Evolutionary conservation across 331 rosid species (phyloP).

Genomic region (Phaseolus coccineus): DNA sequence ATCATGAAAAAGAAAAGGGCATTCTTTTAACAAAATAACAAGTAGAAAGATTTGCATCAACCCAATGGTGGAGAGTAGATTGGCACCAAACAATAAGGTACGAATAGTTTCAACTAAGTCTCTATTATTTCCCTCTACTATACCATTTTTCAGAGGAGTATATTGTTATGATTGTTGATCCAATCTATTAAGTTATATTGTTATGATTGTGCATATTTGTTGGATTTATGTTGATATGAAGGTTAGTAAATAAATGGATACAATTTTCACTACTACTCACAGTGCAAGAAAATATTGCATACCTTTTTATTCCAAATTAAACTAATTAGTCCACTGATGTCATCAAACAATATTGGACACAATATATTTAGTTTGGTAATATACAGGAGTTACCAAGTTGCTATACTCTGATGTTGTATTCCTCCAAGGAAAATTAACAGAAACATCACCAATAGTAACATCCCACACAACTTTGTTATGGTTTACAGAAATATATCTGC

Average conservation of each 20-base stretch:
- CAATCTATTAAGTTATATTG: background rate
- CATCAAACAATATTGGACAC: conserved; percentile 8
- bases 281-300: conserved; percentile 8
- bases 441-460: conserved; percentile 56
- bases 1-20: too few relatives aligned
- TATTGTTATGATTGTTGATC: background rate
- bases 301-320: background rate
- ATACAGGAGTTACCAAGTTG: conserved; percentile 67
- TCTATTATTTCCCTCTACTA: too few relatives aligned
- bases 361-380: conserved; percentile 17
- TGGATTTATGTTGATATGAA: background rate
- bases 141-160: too few relatives aligned
- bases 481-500: conserved; percentile 77
- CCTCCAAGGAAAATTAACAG: conserved; percentile 72
- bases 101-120: too few relatives aligned
- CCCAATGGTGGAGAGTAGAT: too few relatives aligned
- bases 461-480: conserved; percentile 78
- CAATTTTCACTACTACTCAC: background rate
- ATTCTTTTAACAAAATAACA: too few relatives aligned
- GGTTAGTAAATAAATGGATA: background rate
- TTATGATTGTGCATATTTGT: background rate
- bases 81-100: too few relatives aligned
- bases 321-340: background rate
- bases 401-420: conserved; percentile 50
- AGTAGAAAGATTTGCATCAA: too few relatives aligned